phyloP scores from a whole-genome alignment of 441 rosid species.

The Erodium trifolium region DNA sequence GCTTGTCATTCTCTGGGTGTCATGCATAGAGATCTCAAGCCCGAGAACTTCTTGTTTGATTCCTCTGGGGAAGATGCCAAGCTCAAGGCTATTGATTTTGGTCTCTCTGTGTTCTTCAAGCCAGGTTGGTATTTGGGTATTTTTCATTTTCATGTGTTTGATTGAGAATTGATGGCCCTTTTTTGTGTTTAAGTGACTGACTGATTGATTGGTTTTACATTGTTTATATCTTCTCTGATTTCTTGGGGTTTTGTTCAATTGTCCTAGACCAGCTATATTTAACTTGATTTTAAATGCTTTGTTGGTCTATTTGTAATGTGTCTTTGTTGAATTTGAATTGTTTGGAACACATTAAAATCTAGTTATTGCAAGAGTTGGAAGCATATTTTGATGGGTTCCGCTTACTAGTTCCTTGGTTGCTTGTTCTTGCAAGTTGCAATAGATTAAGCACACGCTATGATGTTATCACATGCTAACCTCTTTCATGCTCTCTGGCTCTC shows the following conservation, averaged over 20 bases:
- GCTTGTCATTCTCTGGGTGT: constrained; percentile 90
- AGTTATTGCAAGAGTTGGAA: neutral
- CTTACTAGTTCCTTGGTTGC: neutral
- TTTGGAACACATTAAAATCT: neutral
- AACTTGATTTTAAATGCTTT: neutral
- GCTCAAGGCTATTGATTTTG: constrained; percentile 83
- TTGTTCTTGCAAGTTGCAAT: neutral
- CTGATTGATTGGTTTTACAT: no score
- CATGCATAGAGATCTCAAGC: constrained; percentile 31
- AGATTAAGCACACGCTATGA: neutral
- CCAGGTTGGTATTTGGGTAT: constrained; percentile 41
- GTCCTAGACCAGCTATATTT: neutral
- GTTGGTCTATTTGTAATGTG: neutral
- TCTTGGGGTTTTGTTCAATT: neutral
- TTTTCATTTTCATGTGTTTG: neutral
- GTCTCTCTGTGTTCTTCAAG: constrained; percentile 81
- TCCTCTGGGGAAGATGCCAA: constrained; percentile 58
- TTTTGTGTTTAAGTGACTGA: neutral
- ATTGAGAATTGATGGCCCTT: neutral
- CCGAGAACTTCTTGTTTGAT: constrained; percentile 86
- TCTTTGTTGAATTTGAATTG: neutral
- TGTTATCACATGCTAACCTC: neutral
- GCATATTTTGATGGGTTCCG: neutral
- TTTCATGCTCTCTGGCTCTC: neutral
- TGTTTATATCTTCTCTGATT: no score